These are phyloP conservation scores for Magnolia officinalis DNA, from an alignment of 164 flowering plant genomes.

Conservation along the genomic window DNA sequence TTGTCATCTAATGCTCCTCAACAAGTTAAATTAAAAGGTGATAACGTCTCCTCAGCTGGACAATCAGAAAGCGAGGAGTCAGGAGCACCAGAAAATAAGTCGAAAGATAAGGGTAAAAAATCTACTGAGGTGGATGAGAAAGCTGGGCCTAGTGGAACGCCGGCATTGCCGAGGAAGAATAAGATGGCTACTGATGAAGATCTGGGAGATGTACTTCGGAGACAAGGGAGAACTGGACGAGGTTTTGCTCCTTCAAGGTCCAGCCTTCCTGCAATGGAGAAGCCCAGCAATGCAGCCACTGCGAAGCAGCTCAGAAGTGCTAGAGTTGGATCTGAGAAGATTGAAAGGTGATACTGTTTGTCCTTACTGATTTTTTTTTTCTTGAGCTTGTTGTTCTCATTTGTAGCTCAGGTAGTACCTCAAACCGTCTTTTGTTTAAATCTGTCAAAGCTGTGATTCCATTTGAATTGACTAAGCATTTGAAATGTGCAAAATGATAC, in stretches of 20 bases:
- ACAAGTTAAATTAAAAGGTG: slow-evolving; percentile 60
- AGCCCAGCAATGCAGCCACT: slow-evolving; percentile 51
- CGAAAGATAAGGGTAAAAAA: slow-evolving; percentile 51
- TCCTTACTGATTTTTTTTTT: background rate
- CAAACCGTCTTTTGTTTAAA: background rate
- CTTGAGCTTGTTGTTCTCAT: background rate
- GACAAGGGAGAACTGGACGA: slow-evolving; percentile 74
- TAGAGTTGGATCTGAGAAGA: slow-evolving; percentile 56
- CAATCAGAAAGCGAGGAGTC: slow-evolving; percentile 92
- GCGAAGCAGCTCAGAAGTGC: slow-evolving; percentile 80
- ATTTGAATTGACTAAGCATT: background rate
- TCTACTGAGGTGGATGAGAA: slow-evolving; percentile 60
- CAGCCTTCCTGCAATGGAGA: slow-evolving; percentile 41
- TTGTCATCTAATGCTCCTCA: slow-evolving; percentile 43
- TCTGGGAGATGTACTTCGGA: slow-evolving; percentile 68
- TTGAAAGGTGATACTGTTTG: slow-evolving; percentile 56
- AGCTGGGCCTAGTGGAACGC: slow-evolving; percentile 49
- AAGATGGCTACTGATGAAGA: slow-evolving; percentile 53
- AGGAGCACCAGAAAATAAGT: slow-evolving; percentile 60
- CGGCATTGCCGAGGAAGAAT: slow-evolving; percentile 58
- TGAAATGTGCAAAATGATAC: background rate
- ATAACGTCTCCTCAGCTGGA: slow-evolving; percentile 47
- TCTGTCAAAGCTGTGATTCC: background rate
- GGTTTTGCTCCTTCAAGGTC: slow-evolving; percentile 55
- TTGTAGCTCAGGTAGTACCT: background rate